These are phyloP conservation scores for Amanita polypyramis DNA, from an alignment of 768 basidiomycete species.

Conservation along the genomic window DNA sequence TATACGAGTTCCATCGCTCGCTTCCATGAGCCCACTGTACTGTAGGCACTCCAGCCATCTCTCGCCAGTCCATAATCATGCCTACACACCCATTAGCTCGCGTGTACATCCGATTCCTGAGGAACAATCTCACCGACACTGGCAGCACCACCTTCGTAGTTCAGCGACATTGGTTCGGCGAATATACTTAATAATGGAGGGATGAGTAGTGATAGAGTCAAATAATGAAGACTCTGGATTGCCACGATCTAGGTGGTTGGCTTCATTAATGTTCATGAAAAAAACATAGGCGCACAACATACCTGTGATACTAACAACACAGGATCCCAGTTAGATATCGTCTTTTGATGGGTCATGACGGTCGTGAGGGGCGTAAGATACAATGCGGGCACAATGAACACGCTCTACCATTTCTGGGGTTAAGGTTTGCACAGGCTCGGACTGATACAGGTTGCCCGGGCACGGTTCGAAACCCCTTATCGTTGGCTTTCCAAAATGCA, in stretches of 20 bases:
- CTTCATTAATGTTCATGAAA: neutral
- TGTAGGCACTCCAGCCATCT: slow-evolving; percentile 82
- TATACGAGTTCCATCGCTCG: slow-evolving; percentile 54
- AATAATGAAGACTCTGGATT: slow-evolving; percentile 88
- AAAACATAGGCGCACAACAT: slow-evolving; percentile 10
- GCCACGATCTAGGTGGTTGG: slow-evolving; percentile 64
- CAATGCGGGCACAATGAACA: neutral
- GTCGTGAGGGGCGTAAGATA: slow-evolving; percentile 8
- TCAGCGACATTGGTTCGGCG: slow-evolving; percentile 59
- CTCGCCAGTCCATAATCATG: slow-evolving; percentile 97
- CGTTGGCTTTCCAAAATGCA: neutral
- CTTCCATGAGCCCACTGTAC: slow-evolving; percentile 55
- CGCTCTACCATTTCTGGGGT: slow-evolving; percentile 11
- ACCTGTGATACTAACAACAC: slow-evolving; percentile 81
- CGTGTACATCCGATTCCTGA: neutral
- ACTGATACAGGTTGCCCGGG: no score
- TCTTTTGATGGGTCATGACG: slow-evolving; percentile 28
- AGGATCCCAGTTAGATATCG: slow-evolving; percentile 72
- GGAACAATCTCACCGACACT: slow-evolving; percentile 49
- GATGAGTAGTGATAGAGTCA: slow-evolving; percentile 73
- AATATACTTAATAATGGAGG: slow-evolving; percentile 72
- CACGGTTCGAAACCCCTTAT: no score
- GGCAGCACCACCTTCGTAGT: slow-evolving; percentile 70
- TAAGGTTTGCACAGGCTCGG: slow-evolving; percentile 9
- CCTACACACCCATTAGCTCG: slow-evolving; percentile 25